Conservation (phyloP, 345 rosid species). For the Boechera divaricarpa region DNA sequence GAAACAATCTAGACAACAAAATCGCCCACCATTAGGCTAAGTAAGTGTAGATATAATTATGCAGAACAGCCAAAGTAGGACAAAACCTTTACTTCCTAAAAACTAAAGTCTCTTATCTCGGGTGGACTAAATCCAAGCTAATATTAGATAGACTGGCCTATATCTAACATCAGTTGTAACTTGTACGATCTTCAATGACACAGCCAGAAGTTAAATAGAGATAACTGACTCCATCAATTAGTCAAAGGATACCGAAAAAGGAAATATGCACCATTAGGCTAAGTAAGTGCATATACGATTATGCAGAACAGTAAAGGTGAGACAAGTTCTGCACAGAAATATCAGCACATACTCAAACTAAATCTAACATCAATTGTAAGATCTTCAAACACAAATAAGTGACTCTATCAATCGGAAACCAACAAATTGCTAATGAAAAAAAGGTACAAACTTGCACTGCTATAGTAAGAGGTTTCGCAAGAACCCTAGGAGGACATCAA, state of each 20-base stretch:
- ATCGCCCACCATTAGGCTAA: background rate
- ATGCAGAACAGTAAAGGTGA: background rate
- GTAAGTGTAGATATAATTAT: background rate
- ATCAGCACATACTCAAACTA: background rate
- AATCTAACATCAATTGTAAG: slow-evolving; percentile 1
- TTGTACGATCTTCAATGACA: too few species aligned
- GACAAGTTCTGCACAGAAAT: background rate
- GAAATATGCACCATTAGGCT: background rate
- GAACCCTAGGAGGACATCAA: too few species aligned
- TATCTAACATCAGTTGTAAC: too few species aligned
- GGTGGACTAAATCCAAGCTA: too few species aligned
- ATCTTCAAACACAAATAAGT: background rate
- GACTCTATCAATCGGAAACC: slow-evolving; percentile 17
- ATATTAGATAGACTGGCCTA: too few species aligned
- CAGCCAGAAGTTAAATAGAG: too few species aligned
- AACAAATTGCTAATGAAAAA: background rate
- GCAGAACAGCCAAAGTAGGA: too few species aligned
- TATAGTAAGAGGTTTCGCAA: background rate
- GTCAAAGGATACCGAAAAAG: too few species aligned
- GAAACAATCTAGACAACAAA: slow-evolving; percentile 71
- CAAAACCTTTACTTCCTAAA: too few species aligned
- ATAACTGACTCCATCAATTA: too few species aligned
- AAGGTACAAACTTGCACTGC: background rate
- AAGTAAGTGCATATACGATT: background rate
- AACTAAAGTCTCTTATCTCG: too few species aligned